phyloP scores from a whole-genome alignment of 257 asterid genomes.

The Anisodus tanguticus region DNA sequence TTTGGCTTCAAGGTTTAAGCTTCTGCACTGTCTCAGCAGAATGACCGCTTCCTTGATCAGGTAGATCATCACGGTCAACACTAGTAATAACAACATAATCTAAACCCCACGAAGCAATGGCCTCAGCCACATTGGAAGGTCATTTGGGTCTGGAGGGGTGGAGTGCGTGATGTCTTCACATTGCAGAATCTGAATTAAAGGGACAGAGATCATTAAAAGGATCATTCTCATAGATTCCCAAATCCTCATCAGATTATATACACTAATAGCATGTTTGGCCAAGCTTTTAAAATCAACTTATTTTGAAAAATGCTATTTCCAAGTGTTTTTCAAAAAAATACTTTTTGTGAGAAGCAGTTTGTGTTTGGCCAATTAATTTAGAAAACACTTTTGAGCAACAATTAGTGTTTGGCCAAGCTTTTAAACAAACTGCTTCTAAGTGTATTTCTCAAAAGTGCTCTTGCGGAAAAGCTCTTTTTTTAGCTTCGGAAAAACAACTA shows the following conservation, averaged over 20 bases:
- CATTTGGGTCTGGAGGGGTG: slow-evolving; percentile 99
- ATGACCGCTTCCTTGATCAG: slow-evolving; percentile 96
- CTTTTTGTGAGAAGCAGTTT: too few species aligned
- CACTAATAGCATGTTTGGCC: too few species aligned
- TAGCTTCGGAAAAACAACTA: too few species aligned
- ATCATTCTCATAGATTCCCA: neutral
- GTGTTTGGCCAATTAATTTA: too few species aligned
- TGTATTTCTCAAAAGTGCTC: too few species aligned
- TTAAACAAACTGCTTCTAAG: too few species aligned
- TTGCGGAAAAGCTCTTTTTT: too few species aligned
- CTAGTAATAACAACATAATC: slow-evolving; percentile 96
- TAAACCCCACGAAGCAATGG: slow-evolving; percentile 99
- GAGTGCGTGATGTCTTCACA: slow-evolving; percentile 98
- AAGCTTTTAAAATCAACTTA: too few species aligned
- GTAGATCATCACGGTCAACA: slow-evolving; percentile 93
- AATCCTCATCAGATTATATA: too few species aligned
- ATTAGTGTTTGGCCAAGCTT: too few species aligned
- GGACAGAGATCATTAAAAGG: neutral
- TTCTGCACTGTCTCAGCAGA: slow-evolving; percentile 93
- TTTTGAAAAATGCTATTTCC: neutral
- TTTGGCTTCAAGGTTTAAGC: slow-evolving; percentile 82
- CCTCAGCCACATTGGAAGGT: slow-evolving; percentile 97
- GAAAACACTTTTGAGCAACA: too few species aligned
- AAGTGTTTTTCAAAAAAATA: too few species aligned
- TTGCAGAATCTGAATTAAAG: slow-evolving; percentile 81